phyloP scores from a whole-genome alignment of 176 grass and related monocot species.

The Phyllostachys edulis region DNA sequence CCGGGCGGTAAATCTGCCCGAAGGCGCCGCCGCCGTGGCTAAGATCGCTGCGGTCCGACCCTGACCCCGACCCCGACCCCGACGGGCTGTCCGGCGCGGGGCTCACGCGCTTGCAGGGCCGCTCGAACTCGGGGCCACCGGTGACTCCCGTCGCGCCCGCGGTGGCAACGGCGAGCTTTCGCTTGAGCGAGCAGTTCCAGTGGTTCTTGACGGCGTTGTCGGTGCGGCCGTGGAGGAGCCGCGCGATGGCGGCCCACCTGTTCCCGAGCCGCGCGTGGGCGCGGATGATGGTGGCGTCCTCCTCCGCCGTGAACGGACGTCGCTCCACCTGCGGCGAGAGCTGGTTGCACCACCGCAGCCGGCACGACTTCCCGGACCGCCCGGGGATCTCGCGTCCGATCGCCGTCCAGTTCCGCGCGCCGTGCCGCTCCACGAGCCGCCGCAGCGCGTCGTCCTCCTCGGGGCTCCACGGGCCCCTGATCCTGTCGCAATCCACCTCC shows the following conservation, averaged over 20 bases:
- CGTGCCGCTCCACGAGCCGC: slow-evolving; percentile 68
- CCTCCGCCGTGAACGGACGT: slow-evolving; percentile 76
- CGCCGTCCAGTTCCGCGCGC: slow-evolving; percentile 87
- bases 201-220: slow-evolving; percentile 99
- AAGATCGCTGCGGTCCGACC: slow-evolving; percentile 53
- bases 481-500: slow-evolving; percentile 48
- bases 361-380: slow-evolving; percentile 83
- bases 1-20: slow-evolving; percentile 43
- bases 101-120: slow-evolving; percentile 48
- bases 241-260: slow-evolving; percentile 94
- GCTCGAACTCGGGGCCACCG: not conserved
- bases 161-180: slow-evolving; percentile 34
- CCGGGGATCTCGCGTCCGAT: slow-evolving; percentile 77
- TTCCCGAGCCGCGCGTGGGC: slow-evolving; percentile 69
- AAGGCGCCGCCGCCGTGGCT: slow-evolving; percentile 42
- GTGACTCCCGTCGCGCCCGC: not conserved
- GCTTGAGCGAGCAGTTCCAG: slow-evolving; percentile 98
- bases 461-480: slow-evolving; percentile 79
- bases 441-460: slow-evolving; percentile 87
- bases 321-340: slow-evolving; percentile 91
- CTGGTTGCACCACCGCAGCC: slow-evolving; percentile 96
- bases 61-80: slow-evolving; percentile 5
- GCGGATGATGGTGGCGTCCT: slow-evolving; percentile 64
- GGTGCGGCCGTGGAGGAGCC: slow-evolving; percentile 73
- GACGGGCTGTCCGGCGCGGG: slow-evolving; percentile 58